phyloP scores from a whole-genome alignment of 805 yeast species.

The Candida corydali region DNA sequence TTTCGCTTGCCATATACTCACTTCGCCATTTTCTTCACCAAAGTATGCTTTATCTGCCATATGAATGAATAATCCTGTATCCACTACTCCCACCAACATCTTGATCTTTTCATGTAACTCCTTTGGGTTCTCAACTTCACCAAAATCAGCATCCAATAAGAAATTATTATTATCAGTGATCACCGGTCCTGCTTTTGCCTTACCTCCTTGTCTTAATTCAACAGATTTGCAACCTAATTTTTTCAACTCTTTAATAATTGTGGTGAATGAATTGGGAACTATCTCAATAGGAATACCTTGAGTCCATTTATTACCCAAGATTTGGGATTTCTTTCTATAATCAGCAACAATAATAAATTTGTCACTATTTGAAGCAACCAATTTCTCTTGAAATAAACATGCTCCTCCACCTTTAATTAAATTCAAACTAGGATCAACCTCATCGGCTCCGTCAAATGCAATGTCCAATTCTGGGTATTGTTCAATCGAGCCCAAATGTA shows the following conservation, averaged over 20 bases:
- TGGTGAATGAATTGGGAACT: conserved; percentile 81
- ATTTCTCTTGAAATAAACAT: conserved; percentile 91
- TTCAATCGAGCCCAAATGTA: conserved; percentile 76
- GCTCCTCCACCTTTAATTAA: conserved; percentile 99
- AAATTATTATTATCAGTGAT: conserved; percentile 95
- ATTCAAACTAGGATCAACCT: conserved; percentile 75
- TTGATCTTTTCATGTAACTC: conserved; percentile 64
- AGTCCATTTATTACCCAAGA: conserved; percentile 76
- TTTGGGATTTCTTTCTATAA: conserved; percentile 70
- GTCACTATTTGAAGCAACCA: conserved; percentile 78
- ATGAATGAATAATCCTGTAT: conserved; percentile 82
- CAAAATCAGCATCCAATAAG: conserved; percentile 90
- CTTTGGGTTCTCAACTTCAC: conserved; percentile 52
- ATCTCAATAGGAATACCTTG: conserved; percentile 95
- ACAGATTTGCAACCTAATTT: conserved; percentile 62
- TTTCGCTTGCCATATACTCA: conserved; percentile 15
- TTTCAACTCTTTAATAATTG: conserved; percentile 62
- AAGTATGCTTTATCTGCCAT: conserved; percentile 81
- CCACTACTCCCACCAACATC: conserved; percentile 86
- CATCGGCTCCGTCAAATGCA: conserved; percentile 99
- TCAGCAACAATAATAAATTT: conserved; percentile 89
- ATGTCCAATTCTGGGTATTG: conserved; percentile 80
- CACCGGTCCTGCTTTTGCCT: conserved; percentile 95
- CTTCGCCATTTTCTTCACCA: conserved; percentile 76
- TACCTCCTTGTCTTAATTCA: conserved; percentile 75